Conservation (phyloP, 805 yeast genomes). For the Brettanomyces nanus region DNA sequence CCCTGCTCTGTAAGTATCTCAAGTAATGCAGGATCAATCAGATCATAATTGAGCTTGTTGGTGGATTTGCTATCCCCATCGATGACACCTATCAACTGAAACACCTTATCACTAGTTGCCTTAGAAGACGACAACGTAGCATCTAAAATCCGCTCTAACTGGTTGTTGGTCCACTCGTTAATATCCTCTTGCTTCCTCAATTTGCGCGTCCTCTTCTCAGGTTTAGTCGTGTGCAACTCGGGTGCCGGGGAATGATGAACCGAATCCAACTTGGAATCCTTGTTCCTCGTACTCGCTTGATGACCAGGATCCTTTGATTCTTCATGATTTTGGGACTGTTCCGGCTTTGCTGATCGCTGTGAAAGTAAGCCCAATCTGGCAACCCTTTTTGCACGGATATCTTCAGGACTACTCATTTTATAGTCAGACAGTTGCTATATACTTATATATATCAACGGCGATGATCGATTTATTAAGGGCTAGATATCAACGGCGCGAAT, state of each 20-base stretch:
- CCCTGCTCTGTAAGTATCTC: constrained; percentile 52
- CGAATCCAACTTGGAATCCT: not conserved
- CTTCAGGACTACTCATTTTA: constrained; percentile 13
- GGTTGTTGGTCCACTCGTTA: constrained; percentile 33
- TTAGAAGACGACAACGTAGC: constrained; percentile 17
- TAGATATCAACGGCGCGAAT: too few species aligned
- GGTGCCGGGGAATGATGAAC: too few species aligned
- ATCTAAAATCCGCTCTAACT: constrained; percentile 30
- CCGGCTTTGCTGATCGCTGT: too few species aligned
- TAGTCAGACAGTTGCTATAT: too few species aligned
- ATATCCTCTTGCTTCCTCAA: constrained; percentile 12
- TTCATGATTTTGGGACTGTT: not conserved
- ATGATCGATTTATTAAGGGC: too few species aligned
- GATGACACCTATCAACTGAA: constrained; percentile 16
- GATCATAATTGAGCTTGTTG: constrained; percentile 20
- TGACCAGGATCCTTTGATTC: not conserved
- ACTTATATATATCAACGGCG: too few species aligned
- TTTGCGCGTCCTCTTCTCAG: not conserved
- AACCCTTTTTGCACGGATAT: constrained; percentile 37
- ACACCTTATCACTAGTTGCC: not conserved
- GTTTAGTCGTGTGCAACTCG: not conserved
- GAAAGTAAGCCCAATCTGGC: constrained; percentile 35
- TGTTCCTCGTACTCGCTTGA: not conserved
- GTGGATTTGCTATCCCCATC: constrained; percentile 8
- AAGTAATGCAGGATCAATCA: constrained; percentile 44